Evolutionary conservation across 179 eudicot genomes (phyloP).

Genomic region (Silene coronaria): DNA sequence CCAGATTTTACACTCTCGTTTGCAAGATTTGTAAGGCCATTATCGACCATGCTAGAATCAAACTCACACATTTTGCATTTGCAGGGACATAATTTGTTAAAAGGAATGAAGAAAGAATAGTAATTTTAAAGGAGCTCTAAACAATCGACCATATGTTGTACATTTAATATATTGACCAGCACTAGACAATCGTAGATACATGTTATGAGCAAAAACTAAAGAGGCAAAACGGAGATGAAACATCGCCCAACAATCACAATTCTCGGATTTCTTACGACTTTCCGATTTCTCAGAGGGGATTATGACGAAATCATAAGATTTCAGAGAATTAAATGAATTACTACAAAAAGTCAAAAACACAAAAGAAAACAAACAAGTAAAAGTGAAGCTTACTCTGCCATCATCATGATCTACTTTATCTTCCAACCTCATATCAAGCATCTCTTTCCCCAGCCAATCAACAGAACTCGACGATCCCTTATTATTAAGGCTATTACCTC

Average conservation of each 20-base stretch:
- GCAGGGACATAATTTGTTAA: not conserved
- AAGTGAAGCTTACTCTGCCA: conserved; percentile 55
- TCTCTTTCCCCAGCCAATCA: conserved; percentile 93
- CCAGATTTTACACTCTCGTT: too few relatives aligned
- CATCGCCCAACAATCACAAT: not conserved
- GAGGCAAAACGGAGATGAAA: not conserved
- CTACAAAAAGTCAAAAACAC: not conserved
- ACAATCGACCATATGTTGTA: not conserved
- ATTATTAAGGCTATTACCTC: conserved; percentile 45
- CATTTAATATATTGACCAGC: not conserved
- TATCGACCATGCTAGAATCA: too few relatives aligned
- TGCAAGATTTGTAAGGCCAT: too few relatives aligned
- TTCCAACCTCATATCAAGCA: conserved; percentile 82
- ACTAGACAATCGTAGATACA: not conserved
- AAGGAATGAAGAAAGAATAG: not conserved
- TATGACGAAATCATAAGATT: not conserved
- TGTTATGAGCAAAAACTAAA: not conserved
- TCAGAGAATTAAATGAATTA: not conserved
- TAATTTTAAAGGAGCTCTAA: not conserved
- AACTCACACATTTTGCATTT: too few relatives aligned
- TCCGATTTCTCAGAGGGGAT: not conserved
- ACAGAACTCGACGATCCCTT: conserved; percentile 75
- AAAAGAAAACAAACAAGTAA: not conserved
- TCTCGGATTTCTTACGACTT: not conserved
- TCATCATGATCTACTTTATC: conserved; percentile 68